Evolutionary conservation across 805 yeast genomes (phyloP).

Genomic region (Metschnikowia sp.): DNA sequence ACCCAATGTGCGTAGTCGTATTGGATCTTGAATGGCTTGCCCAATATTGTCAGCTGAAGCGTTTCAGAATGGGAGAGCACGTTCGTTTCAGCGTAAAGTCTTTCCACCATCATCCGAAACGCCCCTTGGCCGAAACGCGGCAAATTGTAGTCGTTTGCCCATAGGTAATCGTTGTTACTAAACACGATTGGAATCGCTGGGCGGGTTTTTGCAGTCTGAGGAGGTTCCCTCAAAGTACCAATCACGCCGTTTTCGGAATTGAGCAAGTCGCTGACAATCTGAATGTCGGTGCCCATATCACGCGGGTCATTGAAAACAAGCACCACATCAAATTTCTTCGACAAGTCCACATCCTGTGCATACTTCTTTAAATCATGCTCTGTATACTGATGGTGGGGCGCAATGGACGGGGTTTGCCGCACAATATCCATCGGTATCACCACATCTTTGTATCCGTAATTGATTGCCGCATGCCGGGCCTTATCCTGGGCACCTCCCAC

Average conservation of each 20-base stretch:
- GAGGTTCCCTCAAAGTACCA: slow-evolving; percentile 51
- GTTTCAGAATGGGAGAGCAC: slow-evolving; percentile 30
- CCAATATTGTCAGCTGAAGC: slow-evolving; percentile 59
- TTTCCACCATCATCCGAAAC: slow-evolving; percentile 59
- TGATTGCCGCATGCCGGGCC: slow-evolving; percentile 68
- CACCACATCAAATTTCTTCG: slow-evolving; percentile 63
- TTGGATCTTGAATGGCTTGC: slow-evolving; percentile 77
- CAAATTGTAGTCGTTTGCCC: slow-evolving; percentile 78
- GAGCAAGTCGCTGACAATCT: slow-evolving; percentile 68
- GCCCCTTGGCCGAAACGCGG: slow-evolving; percentile 94
- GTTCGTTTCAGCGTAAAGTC: slow-evolving; percentile 54
- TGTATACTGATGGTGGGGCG: slow-evolving; percentile 65
- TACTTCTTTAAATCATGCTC: slow-evolving; percentile 43
- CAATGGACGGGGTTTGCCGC: slow-evolving; percentile 50
- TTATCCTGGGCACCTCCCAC: slow-evolving; percentile 78
- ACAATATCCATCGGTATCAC: slow-evolving; percentile 72
- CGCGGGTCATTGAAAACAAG: slow-evolving; percentile 86
- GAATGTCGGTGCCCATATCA: slow-evolving; percentile 83
- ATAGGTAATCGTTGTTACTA: slow-evolving; percentile 77
- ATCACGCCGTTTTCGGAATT: slow-evolving; percentile 59
- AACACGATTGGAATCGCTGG: slow-evolving; percentile 73
- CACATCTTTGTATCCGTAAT: slow-evolving; percentile 76
- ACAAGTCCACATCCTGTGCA: slow-evolving; percentile 28
- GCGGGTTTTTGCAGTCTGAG: slow-evolving; percentile 7
- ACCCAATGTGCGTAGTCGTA: slow-evolving; percentile 81